phyloP scores from a whole-genome alignment of 169 alveolate species.

The Blepharisma undulans region DNA sequence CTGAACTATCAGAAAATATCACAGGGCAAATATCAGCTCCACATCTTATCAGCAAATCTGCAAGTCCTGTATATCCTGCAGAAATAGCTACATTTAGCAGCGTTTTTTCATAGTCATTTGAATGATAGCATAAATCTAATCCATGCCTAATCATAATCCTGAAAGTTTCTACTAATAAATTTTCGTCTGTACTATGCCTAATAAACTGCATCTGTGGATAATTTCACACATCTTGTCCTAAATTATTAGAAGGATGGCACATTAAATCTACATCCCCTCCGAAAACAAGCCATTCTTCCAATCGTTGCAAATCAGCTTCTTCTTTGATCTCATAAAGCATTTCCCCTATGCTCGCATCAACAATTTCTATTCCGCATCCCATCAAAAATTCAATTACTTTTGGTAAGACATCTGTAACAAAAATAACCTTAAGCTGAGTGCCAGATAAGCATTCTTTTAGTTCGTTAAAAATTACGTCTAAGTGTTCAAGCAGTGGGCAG shows the following conservation, averaged over 20 bases:
- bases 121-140: background rate
- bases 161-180: background rate
- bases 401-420: background rate
- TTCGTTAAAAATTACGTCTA: background rate
- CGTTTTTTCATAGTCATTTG: background rate
- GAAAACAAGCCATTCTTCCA: background rate
- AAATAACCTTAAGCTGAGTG: background rate
- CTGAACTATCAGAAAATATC: background rate
- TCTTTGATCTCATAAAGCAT: background rate
- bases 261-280: constrained; percentile 14
- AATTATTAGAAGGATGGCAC: background rate
- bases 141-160: background rate
- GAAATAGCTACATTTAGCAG: background rate
- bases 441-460: background rate
- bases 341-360: constrained; percentile 10
- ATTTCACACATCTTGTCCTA: background rate
- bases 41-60: background rate
- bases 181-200: background rate
- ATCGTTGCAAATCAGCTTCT: background rate
- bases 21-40: constrained; percentile 21
- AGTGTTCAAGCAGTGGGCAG: background rate
- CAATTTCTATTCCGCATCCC: background rate
- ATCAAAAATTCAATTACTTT: background rate
- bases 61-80: background rate
- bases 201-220: constrained; percentile 5